Evolutionary conservation across 306 rosid genomes (phyloP), one percentile per base, ranked within the genome.

Genomic region (Cucumis sativus): DNA sequence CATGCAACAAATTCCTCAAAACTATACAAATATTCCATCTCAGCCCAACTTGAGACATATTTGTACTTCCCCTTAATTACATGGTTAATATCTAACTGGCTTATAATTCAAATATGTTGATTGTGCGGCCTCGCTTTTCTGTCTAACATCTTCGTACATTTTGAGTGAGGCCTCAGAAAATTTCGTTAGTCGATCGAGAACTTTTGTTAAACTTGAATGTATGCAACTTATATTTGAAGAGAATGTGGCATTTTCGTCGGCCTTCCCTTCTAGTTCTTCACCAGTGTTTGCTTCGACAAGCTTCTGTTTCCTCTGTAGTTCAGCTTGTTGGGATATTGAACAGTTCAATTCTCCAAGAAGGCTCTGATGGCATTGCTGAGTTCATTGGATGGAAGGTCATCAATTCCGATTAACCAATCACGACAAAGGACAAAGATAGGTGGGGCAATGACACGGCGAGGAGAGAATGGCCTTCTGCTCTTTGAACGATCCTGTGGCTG

Each of bases 151-250:
- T 83, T 95, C 99, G 33, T 88, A 95, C 97, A 95, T 89, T 85
- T 95, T 95, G 82, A 92, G 78, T 0, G 97, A 92, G 54, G 89
- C 97, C 88, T 95, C 97, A 0, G 99, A 95, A 83, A 92, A 91
- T 78, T 89, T 95, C 21, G 89, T 91, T 68, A 92, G 85, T 60
- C 85, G 81, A 66, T 95, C 92, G 15, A 95, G 93, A 80, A 92
- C 93, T 81, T 88, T 95, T 28, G 89, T 84, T 86, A 90, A 83
- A 63, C 97, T 88, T 4, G 88, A 63, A 66, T 90, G 97, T 15
- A 90, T 84, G 79, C 87, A 86, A 86, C 77, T 68, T 80, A 95
- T 72, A 82, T 85, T 89, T 1, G 92, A 85, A 0, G 92, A 82
- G 2, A 87, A 81, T 1, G 65, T 85, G 8, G 77, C 84, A 3